These are phyloP conservation scores for Plasmodium vivax DNA, from an alignment of 169 alveolate species.

Conservation along the genomic window DNA sequence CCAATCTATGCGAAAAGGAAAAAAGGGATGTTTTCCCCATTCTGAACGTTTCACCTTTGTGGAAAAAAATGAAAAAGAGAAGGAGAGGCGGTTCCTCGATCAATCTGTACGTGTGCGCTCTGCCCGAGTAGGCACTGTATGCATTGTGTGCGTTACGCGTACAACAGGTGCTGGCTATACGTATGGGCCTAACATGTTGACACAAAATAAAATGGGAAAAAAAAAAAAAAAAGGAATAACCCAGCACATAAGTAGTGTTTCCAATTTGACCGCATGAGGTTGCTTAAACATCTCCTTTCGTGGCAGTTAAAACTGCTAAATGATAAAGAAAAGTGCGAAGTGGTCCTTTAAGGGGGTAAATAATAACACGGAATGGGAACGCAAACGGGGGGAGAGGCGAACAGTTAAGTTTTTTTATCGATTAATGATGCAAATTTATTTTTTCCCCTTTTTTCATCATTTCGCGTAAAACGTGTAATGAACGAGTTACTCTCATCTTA, in stretches of 20 bases:
- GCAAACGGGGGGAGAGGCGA: neutral
- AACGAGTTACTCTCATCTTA: neutral
- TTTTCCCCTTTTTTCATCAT: neutral
- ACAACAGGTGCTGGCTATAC: neutral
- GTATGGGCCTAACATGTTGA: neutral
- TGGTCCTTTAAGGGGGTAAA: neutral
- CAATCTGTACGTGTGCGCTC: neutral
- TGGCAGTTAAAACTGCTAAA: neutral
- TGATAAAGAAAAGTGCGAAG: neutral
- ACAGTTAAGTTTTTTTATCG: neutral
- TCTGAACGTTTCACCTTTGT: neutral
- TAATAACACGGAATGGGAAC: neutral
- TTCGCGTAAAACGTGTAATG: neutral
- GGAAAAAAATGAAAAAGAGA: neutral
- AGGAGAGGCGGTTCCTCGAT: neutral
- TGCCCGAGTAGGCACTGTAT: neutral
- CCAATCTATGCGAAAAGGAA: neutral
- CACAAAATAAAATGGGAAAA: neutral
- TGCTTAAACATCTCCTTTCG: neutral
- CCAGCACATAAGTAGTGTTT: neutral
- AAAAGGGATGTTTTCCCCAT: neutral
- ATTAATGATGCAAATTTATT: neutral
- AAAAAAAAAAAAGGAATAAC: neutral
- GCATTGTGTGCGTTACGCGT: neutral
- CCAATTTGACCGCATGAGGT: neutral